These are phyloP conservation scores for Aspergillus terreus DNA, from an alignment of 2,329 filamentous ascomycete species.

Conservation along the genomic window DNA sequence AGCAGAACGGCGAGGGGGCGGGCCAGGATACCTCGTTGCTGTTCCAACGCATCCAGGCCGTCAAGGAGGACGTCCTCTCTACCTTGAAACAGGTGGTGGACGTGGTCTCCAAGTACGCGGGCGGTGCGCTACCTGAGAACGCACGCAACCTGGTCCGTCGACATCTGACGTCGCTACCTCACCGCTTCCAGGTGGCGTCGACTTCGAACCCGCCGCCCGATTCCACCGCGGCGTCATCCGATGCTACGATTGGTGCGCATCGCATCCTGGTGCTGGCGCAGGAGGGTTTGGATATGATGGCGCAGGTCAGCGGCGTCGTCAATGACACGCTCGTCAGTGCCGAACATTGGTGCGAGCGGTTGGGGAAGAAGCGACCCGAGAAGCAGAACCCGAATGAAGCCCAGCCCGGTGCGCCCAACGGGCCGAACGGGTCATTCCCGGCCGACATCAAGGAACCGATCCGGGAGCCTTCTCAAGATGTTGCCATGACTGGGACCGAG, in stretches of 20 bases:
- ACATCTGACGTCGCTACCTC: conserved; percentile 79
- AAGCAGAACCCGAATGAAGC: conserved; percentile 20
- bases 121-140: conserved; percentile 87
- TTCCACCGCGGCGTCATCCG: conserved; percentile 32
- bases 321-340: conserved; percentile 87
- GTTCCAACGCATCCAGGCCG: conserved; percentile 58
- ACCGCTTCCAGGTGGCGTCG: conserved; percentile 73
- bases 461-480: conserved; percentile 22
- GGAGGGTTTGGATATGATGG: conserved; percentile 91
- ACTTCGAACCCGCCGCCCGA: conserved; percentile 41
- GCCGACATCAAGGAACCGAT: conserved; percentile 29
- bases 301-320: conserved; percentile 81
- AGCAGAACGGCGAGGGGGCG: conserved; percentile 22
- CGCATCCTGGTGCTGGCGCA: conserved; percentile 80
- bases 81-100: conserved; percentile 77
- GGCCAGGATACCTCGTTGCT: conserved; percentile 18
- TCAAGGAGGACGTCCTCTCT: conserved; percentile 70
- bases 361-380: conserved; percentile 53
- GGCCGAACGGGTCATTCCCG: conserved; percentile 15
- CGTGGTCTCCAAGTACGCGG: conserved; percentile 83
- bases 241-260: conserved; percentile 60
- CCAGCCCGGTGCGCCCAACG: conserved; percentile 14
- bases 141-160: conserved; percentile 76
- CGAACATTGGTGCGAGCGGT: conserved; percentile 81
- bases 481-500: conserved; percentile 35